Evolutionary conservation across 352 stramenopile species (phyloP).

Genomic region (Phytophthora palmivora): DNA sequence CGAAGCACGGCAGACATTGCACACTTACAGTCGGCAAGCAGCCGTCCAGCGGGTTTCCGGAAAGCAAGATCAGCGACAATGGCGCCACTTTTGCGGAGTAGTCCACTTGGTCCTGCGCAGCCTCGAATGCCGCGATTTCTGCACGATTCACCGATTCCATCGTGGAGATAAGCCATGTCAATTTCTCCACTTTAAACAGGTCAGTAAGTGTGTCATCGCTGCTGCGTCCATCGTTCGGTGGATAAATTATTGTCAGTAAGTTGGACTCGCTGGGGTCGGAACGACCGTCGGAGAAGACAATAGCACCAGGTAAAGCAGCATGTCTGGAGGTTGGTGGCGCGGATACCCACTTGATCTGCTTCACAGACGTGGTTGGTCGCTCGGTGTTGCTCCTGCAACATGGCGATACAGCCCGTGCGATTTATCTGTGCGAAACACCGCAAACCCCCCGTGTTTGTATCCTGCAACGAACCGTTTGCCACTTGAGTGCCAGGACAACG

Average conservation of each 20-base stretch:
- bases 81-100: constrained; percentile 55
- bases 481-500: constrained; percentile 76
- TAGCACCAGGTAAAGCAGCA: constrained; percentile 53
- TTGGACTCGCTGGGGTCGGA: constrained; percentile 27
- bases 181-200: constrained; percentile 62
- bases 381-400: not conserved
- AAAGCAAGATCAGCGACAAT: constrained; percentile 69
- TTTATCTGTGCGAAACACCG: constrained; percentile 69
- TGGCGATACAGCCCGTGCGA: constrained; percentile 47
- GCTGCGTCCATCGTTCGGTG: constrained; percentile 32
- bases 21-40: constrained; percentile 67
- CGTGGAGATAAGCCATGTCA: constrained; percentile 56
- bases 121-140: constrained; percentile 55
- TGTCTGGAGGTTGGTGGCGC: constrained; percentile 64
- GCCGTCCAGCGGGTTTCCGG: constrained; percentile 77
- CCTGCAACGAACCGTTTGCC: constrained; percentile 80
- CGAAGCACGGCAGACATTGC: constrained; percentile 68
- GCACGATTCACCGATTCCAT: constrained; percentile 59
- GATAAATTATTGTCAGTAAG: constrained; percentile 54
- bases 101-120: constrained; percentile 65
- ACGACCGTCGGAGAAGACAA: constrained; percentile 56
- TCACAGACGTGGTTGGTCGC: constrained; percentile 34
- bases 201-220: constrained; percentile 62
- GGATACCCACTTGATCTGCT: constrained; percentile 68
- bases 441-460: constrained; percentile 71